phyloP scores from a whole-genome alignment of 1,139 yeast genomes.

The Geotrichum carabidarum region DNA sequence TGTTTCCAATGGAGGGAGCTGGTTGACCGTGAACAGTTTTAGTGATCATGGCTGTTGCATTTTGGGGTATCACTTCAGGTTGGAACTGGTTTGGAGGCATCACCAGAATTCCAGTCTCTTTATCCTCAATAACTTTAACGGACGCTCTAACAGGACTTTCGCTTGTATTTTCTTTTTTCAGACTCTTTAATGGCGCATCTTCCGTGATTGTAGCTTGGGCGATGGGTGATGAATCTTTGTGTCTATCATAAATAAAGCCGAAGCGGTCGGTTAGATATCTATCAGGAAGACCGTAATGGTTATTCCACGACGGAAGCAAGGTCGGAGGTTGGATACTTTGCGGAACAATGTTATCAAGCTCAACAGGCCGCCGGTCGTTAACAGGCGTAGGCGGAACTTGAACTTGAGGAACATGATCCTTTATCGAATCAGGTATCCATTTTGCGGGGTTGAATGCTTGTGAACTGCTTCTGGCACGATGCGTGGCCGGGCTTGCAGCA shows the following conservation, averaged over 20 bases:
- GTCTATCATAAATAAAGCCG: constrained; percentile 44
- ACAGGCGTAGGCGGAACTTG: constrained; percentile 22
- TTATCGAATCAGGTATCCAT: constrained; percentile 27
- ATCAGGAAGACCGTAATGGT: constrained; percentile 29
- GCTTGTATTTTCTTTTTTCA: neutral
- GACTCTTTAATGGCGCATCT: neutral
- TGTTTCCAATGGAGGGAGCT: constrained; percentile 1
- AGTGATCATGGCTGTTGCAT: constrained; percentile 13
- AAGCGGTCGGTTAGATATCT: constrained; percentile 44
- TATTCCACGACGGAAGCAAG: constrained; percentile 32
- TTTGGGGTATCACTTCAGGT: constrained; percentile 16
- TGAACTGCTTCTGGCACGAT: constrained; percentile 15
- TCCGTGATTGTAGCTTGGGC: neutral
- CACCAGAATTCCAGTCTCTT: constrained; percentile 8
- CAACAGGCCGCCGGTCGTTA: constrained; percentile 41
- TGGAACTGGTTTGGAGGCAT: constrained; percentile 2
- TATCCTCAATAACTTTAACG: constrained; percentile 9
- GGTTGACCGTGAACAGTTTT: neutral
- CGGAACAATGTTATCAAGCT: constrained; percentile 43
- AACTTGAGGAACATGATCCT: constrained; percentile 30
- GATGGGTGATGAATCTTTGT: constrained; percentile 9
- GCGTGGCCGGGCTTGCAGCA: neutral
- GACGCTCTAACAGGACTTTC: neutral
- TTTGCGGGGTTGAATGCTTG: constrained; percentile 23
- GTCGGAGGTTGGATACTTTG: constrained; percentile 38